Evolutionary conservation across 305 asterid genomes (phyloP), one percentile per base, ranked within the genome.

Genomic region (Solanum hybrid): DNA sequence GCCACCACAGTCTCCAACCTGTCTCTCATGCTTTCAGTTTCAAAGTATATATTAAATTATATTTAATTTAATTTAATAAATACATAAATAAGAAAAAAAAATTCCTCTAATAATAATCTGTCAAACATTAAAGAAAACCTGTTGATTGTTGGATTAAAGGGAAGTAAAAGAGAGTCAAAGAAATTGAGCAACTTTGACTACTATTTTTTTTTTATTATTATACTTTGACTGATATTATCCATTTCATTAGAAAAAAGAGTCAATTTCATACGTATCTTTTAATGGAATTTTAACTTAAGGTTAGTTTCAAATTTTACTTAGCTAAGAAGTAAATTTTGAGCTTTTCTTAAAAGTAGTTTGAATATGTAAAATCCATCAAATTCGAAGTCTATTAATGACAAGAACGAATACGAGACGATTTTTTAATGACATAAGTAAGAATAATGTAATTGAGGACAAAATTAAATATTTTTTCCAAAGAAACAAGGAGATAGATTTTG

Each of bases 1-100:
- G 89, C 92, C 91, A 94, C 88, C 73, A 92, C 81, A 90, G 79
- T 88, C 92, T 92, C 94, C 93, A 92, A 90, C 92, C 94, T 92
- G 95, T 95, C 96, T 91, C 94, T 92, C 94, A 88, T 91, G 95
- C 93, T 86, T 90, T 42, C 86, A 38, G n/a, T 80, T 80, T 80
- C 24, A 80, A 22, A 37, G 31, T 38, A 78, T 34, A 34, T 77
- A 17, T 8, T 34, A 77, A 13, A 73, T 73, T 22, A 34, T 51
- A 51, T 51, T 19, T 45, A 45, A 45, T 45, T 79, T n/a, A 5
- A 34, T 34, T 34, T 4, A 78, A 1, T 36, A 10, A 35, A 22
- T 78, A 5, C 2, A 22, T 11, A 40, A 13, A n/a, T 81, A 15
- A 40, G 26, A 81, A 51, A 15, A 51, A 2, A 2, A 1, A 51